Evolutionary conservation across 2,329 filamentous ascomycete genomes (phyloP).

Genomic region (Botrytis hyacinthi): DNA sequence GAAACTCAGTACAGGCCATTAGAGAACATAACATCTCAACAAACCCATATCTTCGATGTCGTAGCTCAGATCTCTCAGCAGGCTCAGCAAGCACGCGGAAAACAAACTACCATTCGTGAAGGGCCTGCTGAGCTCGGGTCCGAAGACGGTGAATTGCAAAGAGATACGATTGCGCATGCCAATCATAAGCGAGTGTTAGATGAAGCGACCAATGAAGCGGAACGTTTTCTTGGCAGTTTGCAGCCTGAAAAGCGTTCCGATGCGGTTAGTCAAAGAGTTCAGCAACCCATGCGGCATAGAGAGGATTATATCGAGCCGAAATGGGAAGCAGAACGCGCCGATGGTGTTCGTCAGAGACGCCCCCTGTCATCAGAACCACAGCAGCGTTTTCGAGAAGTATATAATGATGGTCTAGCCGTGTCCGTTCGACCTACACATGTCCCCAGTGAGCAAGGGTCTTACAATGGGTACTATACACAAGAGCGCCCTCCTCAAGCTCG

Average conservation of each 20-base stretch:
- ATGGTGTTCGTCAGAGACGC: constrained; percentile 20
- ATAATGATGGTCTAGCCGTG: constrained; percentile 24
- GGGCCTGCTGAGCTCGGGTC: constrained; percentile 37
- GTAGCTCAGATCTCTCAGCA: constrained; percentile 36
- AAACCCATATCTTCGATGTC: constrained; percentile 33
- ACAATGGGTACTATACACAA: constrained; percentile 27
- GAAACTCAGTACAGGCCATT: constrained; percentile 16
- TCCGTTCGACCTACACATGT: constrained; percentile 22
- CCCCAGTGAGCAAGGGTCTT: constrained; percentile 19
- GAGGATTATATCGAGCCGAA: constrained; percentile 21
- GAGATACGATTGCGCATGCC: constrained; percentile 21
- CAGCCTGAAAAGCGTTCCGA: constrained; percentile 28
- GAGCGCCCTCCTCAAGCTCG: constrained; percentile 27
- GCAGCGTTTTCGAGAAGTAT: constrained; percentile 24
- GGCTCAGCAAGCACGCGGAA: constrained; percentile 31
- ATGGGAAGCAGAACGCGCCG: constrained; percentile 28
- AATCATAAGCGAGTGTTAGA: constrained; percentile 22
- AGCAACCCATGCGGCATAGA: constrained; percentile 23
- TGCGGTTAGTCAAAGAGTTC: not conserved
- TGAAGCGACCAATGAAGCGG: constrained; percentile 40
- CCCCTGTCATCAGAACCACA: constrained; percentile 26
- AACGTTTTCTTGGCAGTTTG: constrained; percentile 42
- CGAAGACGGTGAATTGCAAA: constrained; percentile 41
- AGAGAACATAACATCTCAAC: constrained; percentile 29
- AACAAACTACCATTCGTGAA: constrained; percentile 23